Evolutionary conservation across 768 basidiomycete genomes (phyloP).

Genomic region (Piloderma croceum): DNA sequence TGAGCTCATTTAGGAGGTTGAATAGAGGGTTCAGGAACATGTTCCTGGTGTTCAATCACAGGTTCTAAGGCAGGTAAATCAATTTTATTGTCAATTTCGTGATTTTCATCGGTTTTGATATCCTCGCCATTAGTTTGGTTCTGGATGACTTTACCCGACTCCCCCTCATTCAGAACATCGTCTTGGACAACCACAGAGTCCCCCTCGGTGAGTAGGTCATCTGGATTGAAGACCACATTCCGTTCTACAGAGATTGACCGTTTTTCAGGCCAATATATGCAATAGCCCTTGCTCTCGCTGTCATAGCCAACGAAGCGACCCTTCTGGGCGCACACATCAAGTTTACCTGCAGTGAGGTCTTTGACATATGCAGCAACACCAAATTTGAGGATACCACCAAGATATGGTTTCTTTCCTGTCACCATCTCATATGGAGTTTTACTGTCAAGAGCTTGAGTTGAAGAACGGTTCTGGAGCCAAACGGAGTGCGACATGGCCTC

Average conservation of each 20-base stretch:
- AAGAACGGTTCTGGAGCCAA: slow-evolving; percentile 23
- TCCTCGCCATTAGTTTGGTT: background rate
- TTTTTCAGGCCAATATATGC: slow-evolving; percentile 26
- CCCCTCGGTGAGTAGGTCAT: too few relatives aligned
- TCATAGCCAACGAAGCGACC: slow-evolving; percentile 34
- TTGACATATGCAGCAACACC: slow-evolving; percentile 22
- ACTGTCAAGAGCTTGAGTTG: slow-evolving; percentile 16
- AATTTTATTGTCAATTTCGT: too few relatives aligned
- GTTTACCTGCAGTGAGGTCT: slow-evolving; percentile 16
- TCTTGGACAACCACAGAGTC: too few relatives aligned
- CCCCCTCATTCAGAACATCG: too few relatives aligned
- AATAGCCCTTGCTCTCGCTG: slow-evolving; percentile 25
- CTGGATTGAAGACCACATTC: too few relatives aligned
- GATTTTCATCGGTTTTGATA: too few relatives aligned
- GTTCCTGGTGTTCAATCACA: too few relatives aligned
- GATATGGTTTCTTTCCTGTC: slow-evolving; percentile 16
- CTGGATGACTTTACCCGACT: too few relatives aligned
- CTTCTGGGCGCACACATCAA: slow-evolving; percentile 19
- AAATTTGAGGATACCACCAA: slow-evolving; percentile 16
- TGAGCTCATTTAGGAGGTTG: too few relatives aligned
- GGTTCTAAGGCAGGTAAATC: too few relatives aligned
- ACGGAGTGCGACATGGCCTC: slow-evolving; percentile 23
- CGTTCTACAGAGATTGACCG: slow-evolving; percentile 24
- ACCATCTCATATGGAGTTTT: slow-evolving; percentile 22
- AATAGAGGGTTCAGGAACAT: too few relatives aligned